These are phyloP conservation scores for Penicillium turbatum DNA, from an alignment of 495 filamentous ascomycete species.

Conservation along the genomic window DNA sequence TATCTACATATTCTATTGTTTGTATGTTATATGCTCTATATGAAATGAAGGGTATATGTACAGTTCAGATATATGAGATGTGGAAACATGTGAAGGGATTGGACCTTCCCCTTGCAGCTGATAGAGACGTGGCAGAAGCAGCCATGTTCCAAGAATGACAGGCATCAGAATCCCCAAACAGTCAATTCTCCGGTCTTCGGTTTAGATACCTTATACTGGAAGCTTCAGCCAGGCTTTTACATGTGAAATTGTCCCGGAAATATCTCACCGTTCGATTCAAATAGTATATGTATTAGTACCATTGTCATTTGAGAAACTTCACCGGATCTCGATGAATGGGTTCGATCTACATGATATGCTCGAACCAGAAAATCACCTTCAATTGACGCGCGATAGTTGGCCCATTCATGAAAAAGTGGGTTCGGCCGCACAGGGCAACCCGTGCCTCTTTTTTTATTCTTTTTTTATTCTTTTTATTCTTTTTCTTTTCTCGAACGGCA, in stretches of 20 bases:
- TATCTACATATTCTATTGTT: neutral
- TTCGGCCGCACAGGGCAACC: neutral
- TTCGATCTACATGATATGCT: neutral
- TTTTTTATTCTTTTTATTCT: neutral
- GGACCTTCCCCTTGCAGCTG: slow-evolving; percentile 1
- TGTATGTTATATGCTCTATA: too few species aligned
- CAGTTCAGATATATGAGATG: too few species aligned
- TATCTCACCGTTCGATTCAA: too few species aligned
- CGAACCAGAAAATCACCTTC: neutral
- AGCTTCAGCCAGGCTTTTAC: neutral
- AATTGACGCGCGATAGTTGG: slow-evolving; percentile 1
- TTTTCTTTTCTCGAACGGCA: neutral
- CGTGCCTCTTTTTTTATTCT: neutral
- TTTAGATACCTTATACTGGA: neutral
- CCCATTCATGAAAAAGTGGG: neutral
- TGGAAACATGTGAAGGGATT: too few species aligned
- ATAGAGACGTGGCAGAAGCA: neutral
- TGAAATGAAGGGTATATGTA: too few species aligned
- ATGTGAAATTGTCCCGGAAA: neutral
- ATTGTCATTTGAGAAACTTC: too few species aligned
- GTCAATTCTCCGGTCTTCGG: neutral
- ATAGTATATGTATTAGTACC: too few species aligned
- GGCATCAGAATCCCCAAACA: neutral
- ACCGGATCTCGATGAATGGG: neutral
- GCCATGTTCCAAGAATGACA: neutral